These are phyloP conservation scores for Yamadazyma atmosphaerica DNA, from an alignment of 1,139 yeast genomes.

Conservation along the genomic window DNA sequence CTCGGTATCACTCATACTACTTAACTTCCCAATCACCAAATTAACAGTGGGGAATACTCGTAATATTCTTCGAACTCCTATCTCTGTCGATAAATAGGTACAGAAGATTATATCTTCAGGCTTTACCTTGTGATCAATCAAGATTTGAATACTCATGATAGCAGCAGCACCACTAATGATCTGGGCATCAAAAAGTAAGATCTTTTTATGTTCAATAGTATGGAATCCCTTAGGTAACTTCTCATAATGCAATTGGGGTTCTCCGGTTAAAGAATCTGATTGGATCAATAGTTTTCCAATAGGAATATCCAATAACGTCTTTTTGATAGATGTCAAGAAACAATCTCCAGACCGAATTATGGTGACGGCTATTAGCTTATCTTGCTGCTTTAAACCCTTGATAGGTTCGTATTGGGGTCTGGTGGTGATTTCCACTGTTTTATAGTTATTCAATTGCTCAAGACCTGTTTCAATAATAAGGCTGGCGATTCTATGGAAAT, in stretches of 20 bases:
- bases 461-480: slow-evolving; percentile 68
- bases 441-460: slow-evolving; percentile 40
- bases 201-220: slow-evolving; percentile 43
- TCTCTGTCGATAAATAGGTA: slow-evolving; percentile 74
- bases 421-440: slow-evolving; percentile 39
- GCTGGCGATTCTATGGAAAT: slow-evolving; percentile 77
- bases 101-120: slow-evolving; percentile 67
- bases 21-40: slow-evolving; percentile 69
- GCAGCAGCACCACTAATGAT: slow-evolving; percentile 91
- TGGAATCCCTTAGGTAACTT: slow-evolving; percentile 42
- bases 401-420: slow-evolving; percentile 35
- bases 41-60: slow-evolving; percentile 71
- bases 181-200: slow-evolving; percentile 82
- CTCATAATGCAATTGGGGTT: slow-evolving; percentile 85
- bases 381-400: slow-evolving; percentile 43
- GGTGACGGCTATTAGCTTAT: slow-evolving; percentile 67
- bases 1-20: slow-evolving; percentile 32
- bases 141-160: slow-evolving; percentile 89
- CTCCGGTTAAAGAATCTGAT: slow-evolving; percentile 86
- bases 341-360: slow-evolving; percentile 93
- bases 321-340: slow-evolving; percentile 74
- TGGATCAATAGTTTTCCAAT: slow-evolving; percentile 86
- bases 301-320: slow-evolving; percentile 72
- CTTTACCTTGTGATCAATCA: slow-evolving; percentile 76
- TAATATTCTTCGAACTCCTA: slow-evolving; percentile 73